Percentiles rank a stretch among this genome's conserved stretches.
Evolutionary conservation across 2,329 filamentous ascomycete species (phyloP).

Genomic region (Lecanoromycetidae sp.): DNA sequence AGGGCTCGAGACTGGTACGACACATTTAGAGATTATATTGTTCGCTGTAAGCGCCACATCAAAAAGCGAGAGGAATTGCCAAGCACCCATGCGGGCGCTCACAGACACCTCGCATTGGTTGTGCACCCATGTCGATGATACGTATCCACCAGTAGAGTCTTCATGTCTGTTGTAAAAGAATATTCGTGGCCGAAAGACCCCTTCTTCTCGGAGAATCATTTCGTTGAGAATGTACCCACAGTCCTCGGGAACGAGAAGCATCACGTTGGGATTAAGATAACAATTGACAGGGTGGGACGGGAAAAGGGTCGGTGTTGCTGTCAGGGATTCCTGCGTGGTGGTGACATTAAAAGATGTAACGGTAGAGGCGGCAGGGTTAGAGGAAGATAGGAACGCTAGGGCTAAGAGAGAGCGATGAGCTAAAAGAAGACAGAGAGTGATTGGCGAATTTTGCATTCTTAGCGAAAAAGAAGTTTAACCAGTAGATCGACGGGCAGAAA

Average conservation of each 20-base stretch:
- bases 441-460: no score
- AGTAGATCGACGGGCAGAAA: no score
- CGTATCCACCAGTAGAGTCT: not conserved
- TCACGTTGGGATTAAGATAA: not conserved
- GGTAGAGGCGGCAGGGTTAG: no score
- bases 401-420: no score
- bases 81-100: accelerated
- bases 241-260: not conserved
- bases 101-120: not conserved
- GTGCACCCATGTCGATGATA: not conserved
- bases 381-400: no score
- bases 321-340: no score
- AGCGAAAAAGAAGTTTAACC: no score
- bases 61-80: not conserved
- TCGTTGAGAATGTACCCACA: not conserved
- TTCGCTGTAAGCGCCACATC: not conserved
- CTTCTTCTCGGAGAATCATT: not conserved
- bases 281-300: not conserved
- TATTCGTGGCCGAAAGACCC: not conserved
- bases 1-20: not conserved
- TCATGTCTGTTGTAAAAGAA: not conserved
- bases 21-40: not conserved
- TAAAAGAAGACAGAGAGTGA: no score
- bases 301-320: not conserved
- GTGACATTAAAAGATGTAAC: no score